Conservation (phyloP, 305 asterid genomes). For the Solanum chacoense region DNA sequence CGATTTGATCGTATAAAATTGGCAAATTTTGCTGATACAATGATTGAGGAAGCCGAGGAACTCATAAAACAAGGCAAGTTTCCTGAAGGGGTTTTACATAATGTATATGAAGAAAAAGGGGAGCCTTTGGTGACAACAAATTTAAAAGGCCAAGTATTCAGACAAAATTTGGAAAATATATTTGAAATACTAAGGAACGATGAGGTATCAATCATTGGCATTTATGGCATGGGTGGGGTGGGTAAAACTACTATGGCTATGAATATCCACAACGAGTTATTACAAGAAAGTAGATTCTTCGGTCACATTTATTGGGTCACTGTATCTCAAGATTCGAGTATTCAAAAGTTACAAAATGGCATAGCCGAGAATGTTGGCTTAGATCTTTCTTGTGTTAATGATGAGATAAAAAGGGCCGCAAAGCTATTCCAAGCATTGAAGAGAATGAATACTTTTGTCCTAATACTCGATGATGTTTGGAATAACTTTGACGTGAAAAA, state of each 20-base stretch:
- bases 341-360: background rate
- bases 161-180: background rate
- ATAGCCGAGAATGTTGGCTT: background rate
- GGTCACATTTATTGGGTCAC: background rate
- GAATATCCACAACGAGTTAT: background rate
- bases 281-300: background rate
- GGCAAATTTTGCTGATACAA: background rate
- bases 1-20: conserved; percentile 2
- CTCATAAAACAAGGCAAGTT: conserved; percentile 7
- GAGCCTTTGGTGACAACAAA: background rate
- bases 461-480: background rate
- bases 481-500: conserved; percentile 2
- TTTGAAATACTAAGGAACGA: background rate
- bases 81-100: background rate
- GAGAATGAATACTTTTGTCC: background rate
- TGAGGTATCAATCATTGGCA: background rate
- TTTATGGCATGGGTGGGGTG: background rate
- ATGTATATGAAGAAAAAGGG: background rate
- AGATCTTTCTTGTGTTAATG: background rate
- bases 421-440: background rate
- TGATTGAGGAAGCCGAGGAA: background rate
- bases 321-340: background rate
- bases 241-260: background rate
- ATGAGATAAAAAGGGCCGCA: background rate
- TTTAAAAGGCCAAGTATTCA: background rate